Base-by-base conservation (phyloP, 179 eudicot species). In the Patellifolia procumbens region DNA sequence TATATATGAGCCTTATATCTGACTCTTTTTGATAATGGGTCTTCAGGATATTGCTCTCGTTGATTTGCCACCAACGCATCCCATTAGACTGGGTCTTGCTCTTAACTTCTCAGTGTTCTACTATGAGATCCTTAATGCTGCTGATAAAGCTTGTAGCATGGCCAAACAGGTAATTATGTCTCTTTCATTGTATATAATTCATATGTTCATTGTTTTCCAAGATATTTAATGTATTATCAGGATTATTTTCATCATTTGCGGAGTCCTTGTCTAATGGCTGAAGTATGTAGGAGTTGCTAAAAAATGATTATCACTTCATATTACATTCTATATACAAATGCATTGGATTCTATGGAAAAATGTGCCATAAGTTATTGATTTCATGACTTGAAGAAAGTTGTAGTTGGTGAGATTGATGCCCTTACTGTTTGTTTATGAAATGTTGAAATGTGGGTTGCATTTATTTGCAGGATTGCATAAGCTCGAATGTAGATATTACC, bases 81-180 rank as follows among this genome's bases (percentile, higher is more conserved):
- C 94, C 7, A 90, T 90, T 39, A 86, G 94, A 73, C 80, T 90
- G 81, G 92, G 92, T 59, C 84, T 90, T 75, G 94, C 92, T 32
- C 89, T 90, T 55, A 90, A 88, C 74, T 90, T 87, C 88, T 88
- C 94, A 3, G 92, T 90, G 56, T 90, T 90, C 82, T 90, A 88
- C 82, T 90, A 85, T 62, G 94, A 90, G 83, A 90, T 90, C 73
- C 87, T 89, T 60, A 90, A 89, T 79, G 84, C 92, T 37, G 75
- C 94, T 70, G 94, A 90, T 53, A 85, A 87, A 78, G 94, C 94
- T 78, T 90, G 94, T 66, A 89, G 79, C 76, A 85, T 90, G 92
- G 94, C 94, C 11, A 90, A 90, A 80, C 91, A 90, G 92, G 94
- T 90, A 81, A 39, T 17, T n/a, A 28, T 52, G 22, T 49, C 52